Percentiles rank a stretch among this genome's conserved stretches.
Evolutionary conservation across 2,329 filamentous ascomycete genomes (phyloP).

Genomic region (Myriosclerotinia scirpicola): DNA sequence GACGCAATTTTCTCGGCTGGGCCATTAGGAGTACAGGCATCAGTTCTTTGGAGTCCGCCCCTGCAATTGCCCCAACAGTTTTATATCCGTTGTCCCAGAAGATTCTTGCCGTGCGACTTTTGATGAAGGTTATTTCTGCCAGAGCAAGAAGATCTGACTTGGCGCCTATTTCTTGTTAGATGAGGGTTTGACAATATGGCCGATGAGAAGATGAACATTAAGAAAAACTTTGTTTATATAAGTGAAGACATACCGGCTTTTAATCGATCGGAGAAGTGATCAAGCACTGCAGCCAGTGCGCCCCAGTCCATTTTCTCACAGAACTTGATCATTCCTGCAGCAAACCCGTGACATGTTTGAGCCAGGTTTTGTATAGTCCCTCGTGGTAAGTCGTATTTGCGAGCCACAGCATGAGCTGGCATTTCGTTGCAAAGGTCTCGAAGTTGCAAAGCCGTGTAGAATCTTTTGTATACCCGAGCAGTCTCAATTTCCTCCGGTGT

Average conservation of each 20-base stretch:
- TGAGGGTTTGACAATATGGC: background rate
- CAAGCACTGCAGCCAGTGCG: constrained; percentile 67
- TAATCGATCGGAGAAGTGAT: constrained; percentile 73
- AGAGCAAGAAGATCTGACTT: constrained; percentile 69
- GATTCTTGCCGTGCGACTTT: constrained; percentile 71
- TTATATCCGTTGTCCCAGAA: constrained; percentile 78
- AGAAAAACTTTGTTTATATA: no score
- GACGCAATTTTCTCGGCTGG: constrained; percentile 63
- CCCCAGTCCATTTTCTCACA: constrained; percentile 76
- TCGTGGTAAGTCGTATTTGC: constrained; percentile 68
- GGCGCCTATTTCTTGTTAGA: constrained; percentile 50
- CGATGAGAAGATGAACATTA: background rate
- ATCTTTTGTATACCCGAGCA: constrained; percentile 66
- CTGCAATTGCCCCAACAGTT: constrained; percentile 65
- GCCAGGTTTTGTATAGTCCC: constrained; percentile 71
- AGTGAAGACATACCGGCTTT: constrained; percentile 49
- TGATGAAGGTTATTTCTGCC: constrained; percentile 71
- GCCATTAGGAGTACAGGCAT: constrained; percentile 72
- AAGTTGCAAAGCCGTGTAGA: constrained; percentile 75
- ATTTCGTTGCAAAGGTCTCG: constrained; percentile 76
- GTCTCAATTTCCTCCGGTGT: constrained; percentile 60
- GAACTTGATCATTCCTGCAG: constrained; percentile 76
- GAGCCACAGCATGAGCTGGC: constrained; percentile 67
- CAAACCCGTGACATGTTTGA: constrained; percentile 76
- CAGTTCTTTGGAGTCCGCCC: constrained; percentile 66